These are phyloP conservation scores for Oryza glumipatula DNA, from an alignment of 176 grass and related monocot genomes.

Conservation along the genomic window DNA sequence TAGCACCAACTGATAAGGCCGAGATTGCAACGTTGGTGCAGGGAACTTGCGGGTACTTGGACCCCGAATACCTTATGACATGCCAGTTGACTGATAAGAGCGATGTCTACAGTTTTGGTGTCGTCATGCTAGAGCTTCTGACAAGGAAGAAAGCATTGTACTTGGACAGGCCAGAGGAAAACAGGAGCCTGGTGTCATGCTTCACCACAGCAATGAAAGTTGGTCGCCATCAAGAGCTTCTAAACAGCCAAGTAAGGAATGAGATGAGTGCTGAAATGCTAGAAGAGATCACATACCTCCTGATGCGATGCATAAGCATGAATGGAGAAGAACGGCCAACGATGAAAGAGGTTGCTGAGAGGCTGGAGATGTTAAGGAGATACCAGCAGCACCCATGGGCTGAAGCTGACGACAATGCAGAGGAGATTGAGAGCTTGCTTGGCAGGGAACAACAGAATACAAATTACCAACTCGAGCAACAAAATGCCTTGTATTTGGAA, in stretches of 20 bases:
- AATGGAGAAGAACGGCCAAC: slow-evolving; percentile 62
- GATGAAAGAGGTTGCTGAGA: slow-evolving; percentile 68
- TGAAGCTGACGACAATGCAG: background rate
- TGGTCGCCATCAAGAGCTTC: slow-evolving; percentile 45
- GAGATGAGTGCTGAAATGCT: slow-evolving; percentile 45
- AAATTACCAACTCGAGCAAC: slow-evolving; percentile 31
- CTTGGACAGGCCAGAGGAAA: slow-evolving; percentile 46
- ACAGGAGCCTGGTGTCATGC: slow-evolving; percentile 54
- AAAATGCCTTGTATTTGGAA: slow-evolving; percentile 35
- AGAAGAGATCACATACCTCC: slow-evolving; percentile 45
- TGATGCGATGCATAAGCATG: slow-evolving; percentile 61
- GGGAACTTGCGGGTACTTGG: slow-evolving; percentile 71
- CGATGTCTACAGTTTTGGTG: slow-evolving; percentile 75
- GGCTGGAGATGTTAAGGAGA: slow-evolving; percentile 48
- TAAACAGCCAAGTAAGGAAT: slow-evolving; percentile 50
- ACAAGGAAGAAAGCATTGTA: slow-evolving; percentile 66
- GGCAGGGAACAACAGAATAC: slow-evolving; percentile 14
- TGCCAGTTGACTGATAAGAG: slow-evolving; percentile 64
- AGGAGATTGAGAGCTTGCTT: slow-evolving; percentile 47
- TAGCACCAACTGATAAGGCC: slow-evolving; percentile 50
- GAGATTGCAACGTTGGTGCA: slow-evolving; percentile 67
- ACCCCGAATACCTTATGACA: slow-evolving; percentile 60
- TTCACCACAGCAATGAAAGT: slow-evolving; percentile 48
- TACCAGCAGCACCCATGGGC: slow-evolving; percentile 1
- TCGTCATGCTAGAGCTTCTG: slow-evolving; percentile 66